Evolutionary conservation across 805 yeast species (phyloP).

Genomic region (Candida chauliodis): DNA sequence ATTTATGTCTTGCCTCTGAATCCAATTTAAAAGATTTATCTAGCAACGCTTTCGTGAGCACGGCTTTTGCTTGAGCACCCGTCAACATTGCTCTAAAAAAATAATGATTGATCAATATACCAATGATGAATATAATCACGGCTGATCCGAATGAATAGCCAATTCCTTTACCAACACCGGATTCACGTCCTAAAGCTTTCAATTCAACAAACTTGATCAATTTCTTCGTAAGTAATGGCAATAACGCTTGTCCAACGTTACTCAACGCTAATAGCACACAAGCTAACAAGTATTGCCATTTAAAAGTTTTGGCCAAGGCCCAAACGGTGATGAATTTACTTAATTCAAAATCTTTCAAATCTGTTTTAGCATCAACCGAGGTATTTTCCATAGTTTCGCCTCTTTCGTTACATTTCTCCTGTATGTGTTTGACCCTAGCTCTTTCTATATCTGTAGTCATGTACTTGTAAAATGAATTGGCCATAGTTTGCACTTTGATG

Average conservation of each 20-base stretch:
- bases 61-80: slow-evolving; percentile 71
- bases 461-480: slow-evolving; percentile 20
- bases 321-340: slow-evolving; percentile 21
- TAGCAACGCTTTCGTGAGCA: slow-evolving; percentile 65
- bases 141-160: slow-evolving; percentile 41
- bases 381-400: slow-evolving; percentile 20
- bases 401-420: slow-evolving; percentile 24
- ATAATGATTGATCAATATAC: slow-evolving; percentile 51
- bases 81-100: slow-evolving; percentile 57
- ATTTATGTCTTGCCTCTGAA: slow-evolving; percentile 53
- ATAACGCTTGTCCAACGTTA: slow-evolving; percentile 21
- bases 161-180: slow-evolving; percentile 30
- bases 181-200: slow-evolving; percentile 22
- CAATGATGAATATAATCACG: slow-evolving; percentile 25
- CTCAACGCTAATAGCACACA: slow-evolving; percentile 26
- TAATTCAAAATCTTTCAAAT: slow-evolving; percentile 28
- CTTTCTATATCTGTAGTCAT: slow-evolving; percentile 19
- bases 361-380: slow-evolving; percentile 20
- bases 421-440: slow-evolving; percentile 20
- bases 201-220: slow-evolving; percentile 33
- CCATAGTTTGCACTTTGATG: slow-evolving; percentile 31
- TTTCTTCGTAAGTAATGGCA: slow-evolving; percentile 36
- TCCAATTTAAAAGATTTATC: slow-evolving; percentile 65
- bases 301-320: slow-evolving; percentile 28
- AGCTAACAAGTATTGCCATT: slow-evolving; percentile 28